These are phyloP conservation scores for Claviceps digitariae DNA, from an alignment of 2,329 filamentous ascomycete genomes.

Conservation along the genomic window DNA sequence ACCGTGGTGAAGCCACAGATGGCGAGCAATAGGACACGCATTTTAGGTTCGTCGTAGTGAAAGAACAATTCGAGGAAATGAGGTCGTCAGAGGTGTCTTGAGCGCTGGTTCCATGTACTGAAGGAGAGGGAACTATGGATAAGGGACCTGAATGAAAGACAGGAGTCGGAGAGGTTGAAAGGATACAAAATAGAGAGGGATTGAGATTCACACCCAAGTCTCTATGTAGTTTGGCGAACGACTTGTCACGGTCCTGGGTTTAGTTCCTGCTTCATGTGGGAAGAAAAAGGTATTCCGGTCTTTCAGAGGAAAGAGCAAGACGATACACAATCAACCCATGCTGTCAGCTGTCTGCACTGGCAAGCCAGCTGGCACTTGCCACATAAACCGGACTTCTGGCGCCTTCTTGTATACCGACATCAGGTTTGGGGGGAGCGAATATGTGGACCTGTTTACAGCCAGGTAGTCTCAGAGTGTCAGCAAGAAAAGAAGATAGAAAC, in stretches of 20 bases:
- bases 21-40: conserved; percentile 12
- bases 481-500: not conserved
- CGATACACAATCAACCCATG: not conserved
- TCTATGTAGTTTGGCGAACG: not conserved
- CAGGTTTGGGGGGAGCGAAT: not conserved
- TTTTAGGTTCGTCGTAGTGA: conserved; percentile 8
- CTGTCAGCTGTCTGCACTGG: conserved; percentile 2
- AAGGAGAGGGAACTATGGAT: conserved; percentile 3
- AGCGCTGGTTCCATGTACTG: conserved; percentile 1
- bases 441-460: no score
- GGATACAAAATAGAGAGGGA: conserved; percentile 3
- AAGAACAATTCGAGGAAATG: not conserved
- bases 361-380: not conserved
- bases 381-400: not conserved
- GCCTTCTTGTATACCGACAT: not conserved
- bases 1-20: conserved; percentile 11
- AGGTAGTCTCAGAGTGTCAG: not conserved
- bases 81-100: not conserved
- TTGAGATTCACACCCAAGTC: not conserved
- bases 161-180: conserved; percentile 3
- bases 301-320: conserved; percentile 2
- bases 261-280: not conserved
- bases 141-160: conserved; percentile 6
- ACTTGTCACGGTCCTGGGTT: not conserved
- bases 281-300: not conserved